phyloP scores from a whole-genome alignment of 2,329 filamentous ascomycete species.

The Clarireedia paspali region DNA sequence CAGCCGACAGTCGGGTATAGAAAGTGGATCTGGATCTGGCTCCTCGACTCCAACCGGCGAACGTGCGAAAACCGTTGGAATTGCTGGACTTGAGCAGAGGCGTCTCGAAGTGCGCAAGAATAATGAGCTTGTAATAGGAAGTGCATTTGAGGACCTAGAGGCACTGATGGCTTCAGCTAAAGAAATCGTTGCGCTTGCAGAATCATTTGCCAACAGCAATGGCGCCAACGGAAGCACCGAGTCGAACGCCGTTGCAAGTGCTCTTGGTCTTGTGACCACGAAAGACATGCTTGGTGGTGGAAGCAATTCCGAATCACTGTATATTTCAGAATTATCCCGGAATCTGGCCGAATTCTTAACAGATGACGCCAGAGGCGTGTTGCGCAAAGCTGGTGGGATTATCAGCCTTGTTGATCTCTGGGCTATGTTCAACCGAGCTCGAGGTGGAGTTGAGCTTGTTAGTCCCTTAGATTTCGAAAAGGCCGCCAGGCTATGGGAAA shows the following conservation, averaged over 20 bases:
- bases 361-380: slow-evolving; percentile 71
- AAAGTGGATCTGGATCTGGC: slow-evolving; percentile 30
- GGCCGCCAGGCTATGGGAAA: slow-evolving; percentile 82
- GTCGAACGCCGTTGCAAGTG: slow-evolving; percentile 65
- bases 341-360: slow-evolving; percentile 85
- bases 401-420: slow-evolving; percentile 86
- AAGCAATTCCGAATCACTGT: slow-evolving; percentile 69
- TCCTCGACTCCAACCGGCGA: slow-evolving; percentile 28
- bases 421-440: slow-evolving; percentile 89
- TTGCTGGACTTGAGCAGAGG: slow-evolving; percentile 83
- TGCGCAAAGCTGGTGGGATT: slow-evolving; percentile 76
- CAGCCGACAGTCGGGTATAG: slow-evolving; percentile 30
- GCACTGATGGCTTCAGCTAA: slow-evolving; percentile 97
- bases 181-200: slow-evolving; percentile 87
- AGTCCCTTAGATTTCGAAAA: slow-evolving; percentile 89
- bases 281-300: slow-evolving; percentile 86
- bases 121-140: slow-evolving; percentile 87
- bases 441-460: slow-evolving; percentile 89
- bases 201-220: slow-evolving; percentile 64
- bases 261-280: slow-evolving; percentile 84
- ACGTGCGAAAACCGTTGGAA: slow-evolving; percentile 64
- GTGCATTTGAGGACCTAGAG: slow-evolving; percentile 91
- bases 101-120: slow-evolving; percentile 81
- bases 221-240: slow-evolving; percentile 56
- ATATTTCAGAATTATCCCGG: slow-evolving; percentile 77